Conservation (phyloP, 2,329 filamentous ascomycete species). For the Ciborinia camelliae region DNA sequence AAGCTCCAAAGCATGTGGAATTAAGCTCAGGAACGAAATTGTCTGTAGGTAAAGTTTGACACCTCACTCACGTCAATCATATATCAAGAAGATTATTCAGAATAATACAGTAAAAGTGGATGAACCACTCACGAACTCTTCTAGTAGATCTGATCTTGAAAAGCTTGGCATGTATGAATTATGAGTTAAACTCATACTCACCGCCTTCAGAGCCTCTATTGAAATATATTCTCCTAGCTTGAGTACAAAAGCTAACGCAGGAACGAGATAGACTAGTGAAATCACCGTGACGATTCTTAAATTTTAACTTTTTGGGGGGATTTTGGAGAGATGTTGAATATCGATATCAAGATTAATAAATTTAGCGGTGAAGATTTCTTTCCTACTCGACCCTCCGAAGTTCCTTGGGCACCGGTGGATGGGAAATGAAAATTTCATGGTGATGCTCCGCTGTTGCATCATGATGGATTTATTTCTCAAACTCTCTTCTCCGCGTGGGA, state of each 20-base stretch:
- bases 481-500: slow-evolving; percentile 3
- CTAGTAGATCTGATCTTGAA: background rate
- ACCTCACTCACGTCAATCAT: background rate
- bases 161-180: background rate
- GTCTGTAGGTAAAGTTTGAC: background rate
- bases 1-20: background rate
- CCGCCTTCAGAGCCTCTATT: background rate
- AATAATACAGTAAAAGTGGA: background rate
- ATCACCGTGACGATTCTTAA: slow-evolving; percentile 8
- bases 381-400: background rate
- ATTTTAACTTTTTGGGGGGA: no score
- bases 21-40: background rate
- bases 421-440: slow-evolving; percentile 7
- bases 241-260: background rate
- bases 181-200: background rate
- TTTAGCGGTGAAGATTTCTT: background rate
- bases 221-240: slow-evolving; percentile 11
- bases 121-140: slow-evolving; percentile 6
- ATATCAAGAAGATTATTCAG: background rate
- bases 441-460: slow-evolving; percentile 7
- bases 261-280: background rate
- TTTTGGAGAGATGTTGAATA: slow-evolving; percentile 3
- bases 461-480: slow-evolving; percentile 2
- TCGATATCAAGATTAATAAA: background rate
- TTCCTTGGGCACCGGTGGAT: background rate